Conservation (phyloP, 306 rosid genomes). For the Fragaria nilgerrensis region DNA sequence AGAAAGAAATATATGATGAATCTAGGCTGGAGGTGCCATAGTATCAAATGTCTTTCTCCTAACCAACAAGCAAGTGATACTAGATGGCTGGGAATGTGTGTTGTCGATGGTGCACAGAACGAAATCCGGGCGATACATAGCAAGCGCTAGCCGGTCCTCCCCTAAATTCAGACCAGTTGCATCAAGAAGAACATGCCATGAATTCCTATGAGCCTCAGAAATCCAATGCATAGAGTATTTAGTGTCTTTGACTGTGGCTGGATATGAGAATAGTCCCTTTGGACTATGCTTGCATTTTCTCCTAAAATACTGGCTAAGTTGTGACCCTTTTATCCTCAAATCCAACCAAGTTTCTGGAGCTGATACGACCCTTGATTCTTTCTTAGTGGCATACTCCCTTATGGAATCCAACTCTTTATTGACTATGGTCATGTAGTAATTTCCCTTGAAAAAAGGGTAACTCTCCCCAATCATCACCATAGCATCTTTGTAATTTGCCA, state of each 20-base stretch:
- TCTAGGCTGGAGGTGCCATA: conserved; percentile 14
- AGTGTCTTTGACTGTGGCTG: conserved; percentile 20
- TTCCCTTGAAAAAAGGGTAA: conserved; percentile 45
- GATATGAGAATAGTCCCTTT: conserved; percentile 33
- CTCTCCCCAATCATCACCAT: conserved; percentile 42
- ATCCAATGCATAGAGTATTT: conserved; percentile 37
- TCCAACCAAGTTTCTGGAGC: conserved; percentile 48
- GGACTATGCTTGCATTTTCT: conserved; percentile 35
- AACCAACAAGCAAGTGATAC: conserved; percentile 35
- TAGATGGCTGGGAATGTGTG: conserved; percentile 32
- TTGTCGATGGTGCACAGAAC: conserved; percentile 31
- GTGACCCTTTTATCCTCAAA: conserved; percentile 49
- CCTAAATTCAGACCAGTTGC: conserved; percentile 30
- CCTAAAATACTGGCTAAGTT: conserved; percentile 40
- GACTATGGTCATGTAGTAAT: conserved; percentile 36
- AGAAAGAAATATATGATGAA: background rate
- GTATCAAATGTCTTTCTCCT: conserved; percentile 40
- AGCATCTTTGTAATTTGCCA: conserved; percentile 39
- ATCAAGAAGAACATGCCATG: conserved; percentile 42
- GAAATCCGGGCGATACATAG: conserved; percentile 37
- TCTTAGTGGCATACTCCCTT: conserved; percentile 28
- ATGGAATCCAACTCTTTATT: conserved; percentile 30
- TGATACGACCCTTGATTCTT: conserved; percentile 37
- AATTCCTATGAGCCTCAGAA: conserved; percentile 39
- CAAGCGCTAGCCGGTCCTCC: conserved; percentile 26